Conservation (phyloP, 2,329 filamentous ascomycete species). For the Calonectria multiphialidica region DNA sequence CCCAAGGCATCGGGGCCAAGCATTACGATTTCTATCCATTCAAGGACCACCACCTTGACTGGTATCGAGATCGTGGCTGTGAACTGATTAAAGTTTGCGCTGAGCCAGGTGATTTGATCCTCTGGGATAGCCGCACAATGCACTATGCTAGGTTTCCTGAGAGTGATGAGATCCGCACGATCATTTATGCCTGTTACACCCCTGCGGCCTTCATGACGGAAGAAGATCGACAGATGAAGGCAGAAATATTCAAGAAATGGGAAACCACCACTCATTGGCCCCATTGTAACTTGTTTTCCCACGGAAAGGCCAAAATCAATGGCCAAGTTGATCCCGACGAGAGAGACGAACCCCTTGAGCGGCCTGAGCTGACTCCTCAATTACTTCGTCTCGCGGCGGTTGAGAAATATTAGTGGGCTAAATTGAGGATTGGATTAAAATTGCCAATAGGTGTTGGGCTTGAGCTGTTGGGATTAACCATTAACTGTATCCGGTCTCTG, state of each 20-base stretch:
- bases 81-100: neutral
- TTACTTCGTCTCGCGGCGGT: neutral
- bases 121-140: neutral
- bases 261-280: neutral
- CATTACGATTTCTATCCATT: neutral
- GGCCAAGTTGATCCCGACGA: neutral
- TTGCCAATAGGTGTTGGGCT: too few relatives aligned
- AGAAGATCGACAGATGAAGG: neutral
- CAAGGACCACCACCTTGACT: neutral
- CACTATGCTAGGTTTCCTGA: neutral
- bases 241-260: neutral
- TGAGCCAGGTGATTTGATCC: neutral
- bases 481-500: too few relatives aligned
- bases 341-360: neutral
- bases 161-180: neutral
- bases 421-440: neutral
- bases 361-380: neutral
- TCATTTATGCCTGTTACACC: neutral
- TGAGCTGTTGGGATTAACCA: too few relatives aligned
- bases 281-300: neutral
- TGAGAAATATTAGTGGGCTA: neutral
- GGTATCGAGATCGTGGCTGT: neutral
- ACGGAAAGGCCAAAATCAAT: neutral
- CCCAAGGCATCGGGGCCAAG: neutral
- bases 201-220: neutral